A percentile compares a stretch with the other conserved stretches of the same genome.
Evolutionary conservation across 805 yeast genomes (phyloP).

Genomic region (Scheffersomyces spartinae): DNA sequence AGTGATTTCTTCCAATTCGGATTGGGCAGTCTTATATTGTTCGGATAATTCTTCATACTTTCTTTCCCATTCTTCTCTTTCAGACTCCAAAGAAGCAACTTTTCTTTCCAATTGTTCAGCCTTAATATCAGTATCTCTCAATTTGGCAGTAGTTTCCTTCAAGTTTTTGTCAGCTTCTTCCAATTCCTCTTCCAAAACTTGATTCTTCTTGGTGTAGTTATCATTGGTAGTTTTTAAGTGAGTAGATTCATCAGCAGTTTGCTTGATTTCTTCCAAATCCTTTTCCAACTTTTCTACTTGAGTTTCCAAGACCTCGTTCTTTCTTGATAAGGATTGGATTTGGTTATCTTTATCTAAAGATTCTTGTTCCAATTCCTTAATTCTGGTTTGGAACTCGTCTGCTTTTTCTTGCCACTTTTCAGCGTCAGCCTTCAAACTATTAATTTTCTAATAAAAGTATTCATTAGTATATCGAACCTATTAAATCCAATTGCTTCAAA

Average conservation of each 20-base stretch:
- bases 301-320: slow-evolving; percentile 80
- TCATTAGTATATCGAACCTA: no score
- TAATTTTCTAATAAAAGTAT: slow-evolving; percentile 74
- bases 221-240: slow-evolving; percentile 85
- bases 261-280: slow-evolving; percentile 65
- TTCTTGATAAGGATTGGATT: slow-evolving; percentile 84
- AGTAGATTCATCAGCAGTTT: slow-evolving; percentile 83
- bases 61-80: slow-evolving; percentile 83
- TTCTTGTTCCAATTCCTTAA: slow-evolving; percentile 89
- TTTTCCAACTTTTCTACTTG: slow-evolving; percentile 70
- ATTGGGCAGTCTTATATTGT: slow-evolving; percentile 75
- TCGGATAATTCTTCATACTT: slow-evolving; percentile 80
- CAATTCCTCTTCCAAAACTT: slow-evolving; percentile 79
- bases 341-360: slow-evolving; percentile 88
- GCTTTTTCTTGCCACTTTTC: slow-evolving; percentile 97
- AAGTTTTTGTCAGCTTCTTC: slow-evolving; percentile 84
- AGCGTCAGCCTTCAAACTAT: slow-evolving; percentile 83
- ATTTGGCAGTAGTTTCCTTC: slow-evolving; percentile 86
- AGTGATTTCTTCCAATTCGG: slow-evolving; percentile 93
- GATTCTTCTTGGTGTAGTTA: slow-evolving; percentile 80
- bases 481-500: no score
- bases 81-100: slow-evolving; percentile 83
- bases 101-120: slow-evolving; percentile 94
- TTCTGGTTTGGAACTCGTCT: slow-evolving; percentile 70
- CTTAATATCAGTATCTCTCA: slow-evolving; percentile 91